A percentile compares a stretch with the other conserved stretches of the same genome.
Evolutionary conservation across 2,329 filamentous ascomycete genomes (phyloP).

Genomic region (Cadophora malorum): DNA sequence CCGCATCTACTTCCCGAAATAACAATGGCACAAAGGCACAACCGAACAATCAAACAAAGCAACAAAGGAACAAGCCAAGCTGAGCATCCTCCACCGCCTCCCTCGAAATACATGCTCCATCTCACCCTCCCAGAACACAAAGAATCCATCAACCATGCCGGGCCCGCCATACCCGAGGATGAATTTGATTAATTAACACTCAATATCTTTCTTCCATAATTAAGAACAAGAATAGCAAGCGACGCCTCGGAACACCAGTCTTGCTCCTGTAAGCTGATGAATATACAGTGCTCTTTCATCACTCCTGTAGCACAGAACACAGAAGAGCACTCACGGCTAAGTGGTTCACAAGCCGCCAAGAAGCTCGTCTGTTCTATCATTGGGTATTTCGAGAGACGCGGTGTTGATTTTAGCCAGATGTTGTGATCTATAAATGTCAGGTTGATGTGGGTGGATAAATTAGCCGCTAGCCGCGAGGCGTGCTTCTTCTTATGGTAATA

Average conservation of each 20-base stretch:
- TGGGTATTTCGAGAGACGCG: slow-evolving; percentile 13
- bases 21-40: background rate
- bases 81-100: slow-evolving; percentile 3
- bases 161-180: background rate
- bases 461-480: slow-evolving; percentile 7
- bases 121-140: background rate
- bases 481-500: background rate
- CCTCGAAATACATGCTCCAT: background rate
- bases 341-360: slow-evolving; percentile 5
- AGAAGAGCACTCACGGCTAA: background rate
- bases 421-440: background rate
- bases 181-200: background rate
- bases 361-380: background rate
- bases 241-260: background rate
- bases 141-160: background rate
- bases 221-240: background rate
- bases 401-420: background rate
- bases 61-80: background rate
- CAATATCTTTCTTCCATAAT: background rate
- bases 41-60: background rate
- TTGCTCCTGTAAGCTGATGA: background rate
- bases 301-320: background rate
- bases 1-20: slow-evolving; percentile 1
- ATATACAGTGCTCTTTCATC: background rate
- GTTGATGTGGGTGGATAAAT: background rate